Conservation (phyloP, 768 basidiomycete genomes). For the Psilocybe sp. region DNA sequence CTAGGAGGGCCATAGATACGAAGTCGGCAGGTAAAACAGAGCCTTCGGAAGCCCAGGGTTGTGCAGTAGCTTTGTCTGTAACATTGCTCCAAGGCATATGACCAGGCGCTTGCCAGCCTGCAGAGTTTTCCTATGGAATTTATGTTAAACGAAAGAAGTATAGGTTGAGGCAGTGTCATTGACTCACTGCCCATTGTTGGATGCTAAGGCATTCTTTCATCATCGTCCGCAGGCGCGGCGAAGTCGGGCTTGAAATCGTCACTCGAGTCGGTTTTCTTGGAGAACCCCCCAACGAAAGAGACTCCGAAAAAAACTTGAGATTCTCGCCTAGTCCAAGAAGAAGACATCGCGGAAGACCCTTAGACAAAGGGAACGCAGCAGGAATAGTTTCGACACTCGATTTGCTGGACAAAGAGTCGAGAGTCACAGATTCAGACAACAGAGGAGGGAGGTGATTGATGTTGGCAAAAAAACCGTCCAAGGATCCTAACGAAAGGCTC, state of each 20-base stretch:
- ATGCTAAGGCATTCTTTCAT: conserved; percentile 36
- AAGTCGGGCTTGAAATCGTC: conserved; percentile 32
- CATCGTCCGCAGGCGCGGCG: conserved; percentile 35
- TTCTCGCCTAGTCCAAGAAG: conserved; percentile 28
- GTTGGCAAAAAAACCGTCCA: conserved; percentile 16
- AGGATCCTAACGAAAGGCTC: conserved; percentile 14
- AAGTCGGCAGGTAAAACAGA: conserved; percentile 32
- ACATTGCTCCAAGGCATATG: conserved; percentile 36
- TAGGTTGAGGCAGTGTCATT: neutral
- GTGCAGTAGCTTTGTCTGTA: conserved; percentile 9
- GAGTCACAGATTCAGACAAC: conserved; percentile 32
- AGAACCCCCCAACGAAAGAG: conserved; percentile 2
- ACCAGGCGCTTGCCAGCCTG: conserved; percentile 29
- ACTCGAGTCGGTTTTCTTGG: conserved; percentile 6
- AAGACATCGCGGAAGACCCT: conserved; percentile 18
- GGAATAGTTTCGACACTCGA: conserved; percentile 22
- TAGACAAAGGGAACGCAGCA: conserved; percentile 22
- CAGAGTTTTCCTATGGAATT: conserved; percentile 23
- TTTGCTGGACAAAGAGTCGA: conserved; percentile 29
- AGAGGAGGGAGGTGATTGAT: conserved; percentile 11
- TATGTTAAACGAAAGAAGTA: neutral
- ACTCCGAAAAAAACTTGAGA: conserved; percentile 24
- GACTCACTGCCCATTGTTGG: conserved; percentile 38
- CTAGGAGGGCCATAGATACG: conserved; percentile 19
- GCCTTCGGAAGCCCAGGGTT: conserved; percentile 37